Evolutionary conservation across 805 yeast species (phyloP).

Genomic region (Nakazawaea ishiwadae): DNA sequence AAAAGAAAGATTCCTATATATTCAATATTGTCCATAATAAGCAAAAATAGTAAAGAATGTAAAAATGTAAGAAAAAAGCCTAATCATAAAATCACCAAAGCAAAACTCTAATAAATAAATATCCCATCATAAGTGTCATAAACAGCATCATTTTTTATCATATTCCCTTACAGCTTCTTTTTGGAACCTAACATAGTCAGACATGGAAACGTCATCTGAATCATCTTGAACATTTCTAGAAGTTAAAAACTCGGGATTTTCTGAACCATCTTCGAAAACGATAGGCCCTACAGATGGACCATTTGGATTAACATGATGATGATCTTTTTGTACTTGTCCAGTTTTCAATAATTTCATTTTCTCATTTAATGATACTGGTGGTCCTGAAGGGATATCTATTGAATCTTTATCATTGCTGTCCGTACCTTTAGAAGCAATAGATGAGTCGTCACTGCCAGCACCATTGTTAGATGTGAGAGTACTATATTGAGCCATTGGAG

Average conservation of each 20-base stretch:
- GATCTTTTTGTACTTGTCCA: conserved; percentile 17
- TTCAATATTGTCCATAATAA: too few relatives aligned
- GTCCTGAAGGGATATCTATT: conserved; percentile 25
- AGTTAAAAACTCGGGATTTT: neutral
- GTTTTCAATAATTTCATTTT: conserved; percentile 36
- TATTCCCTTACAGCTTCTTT: conserved; percentile 5
- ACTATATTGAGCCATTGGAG: neutral
- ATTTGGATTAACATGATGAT: neutral
- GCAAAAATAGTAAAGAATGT: too few relatives aligned
- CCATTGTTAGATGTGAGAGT: neutral
- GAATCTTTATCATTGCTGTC: conserved; percentile 7
- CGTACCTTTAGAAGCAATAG: neutral
- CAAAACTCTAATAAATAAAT: too few relatives aligned
- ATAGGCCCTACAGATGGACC: conserved; percentile 13
- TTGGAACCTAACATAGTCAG: conserved; percentile 9
- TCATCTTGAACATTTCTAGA: neutral
- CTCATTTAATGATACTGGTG: conserved; percentile 40
- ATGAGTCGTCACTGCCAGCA: neutral
- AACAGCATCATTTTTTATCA: too few relatives aligned
- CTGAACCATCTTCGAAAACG: neutral
- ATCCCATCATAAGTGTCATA: too few relatives aligned
- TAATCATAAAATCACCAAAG: too few relatives aligned
- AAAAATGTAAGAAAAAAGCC: too few relatives aligned
- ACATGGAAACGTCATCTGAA: conserved; percentile 6
- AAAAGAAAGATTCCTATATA: too few relatives aligned